Evolutionary conservation across 163 green algal species (phyloP).

Genomic region (Scenedesmus sp.): DNA sequence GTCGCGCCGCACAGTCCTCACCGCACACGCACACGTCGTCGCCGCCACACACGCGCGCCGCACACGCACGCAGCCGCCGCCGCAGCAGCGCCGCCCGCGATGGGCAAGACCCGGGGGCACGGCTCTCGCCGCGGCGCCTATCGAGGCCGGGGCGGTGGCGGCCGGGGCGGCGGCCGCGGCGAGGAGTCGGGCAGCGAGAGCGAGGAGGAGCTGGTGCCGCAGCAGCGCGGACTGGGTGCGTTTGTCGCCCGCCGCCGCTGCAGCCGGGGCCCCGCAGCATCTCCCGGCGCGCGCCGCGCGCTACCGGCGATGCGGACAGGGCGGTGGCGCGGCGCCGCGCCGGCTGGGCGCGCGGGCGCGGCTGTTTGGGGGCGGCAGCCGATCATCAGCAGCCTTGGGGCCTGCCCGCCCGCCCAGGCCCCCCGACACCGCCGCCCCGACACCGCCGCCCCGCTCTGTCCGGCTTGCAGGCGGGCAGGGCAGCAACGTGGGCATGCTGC

Average conservation of each 20-base stretch:
- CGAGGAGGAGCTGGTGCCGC: conserved; percentile 34
- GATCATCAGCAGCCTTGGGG: not conserved
- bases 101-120: conserved; percentile 47
- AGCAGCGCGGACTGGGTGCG: conserved; percentile 35
- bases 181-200: conserved; percentile 37
- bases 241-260: not conserved
- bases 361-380: not conserved
- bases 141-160: conserved; percentile 8
- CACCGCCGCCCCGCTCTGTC: not conserved
- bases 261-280: not conserved
- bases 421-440: not conserved
- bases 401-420: not conserved
- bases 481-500: conserved; percentile 73
- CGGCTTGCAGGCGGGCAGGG: conserved; percentile 55
- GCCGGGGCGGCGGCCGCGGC: conserved; percentile 6
- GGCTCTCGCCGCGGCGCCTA: conserved; percentile 26
- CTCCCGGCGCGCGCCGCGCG: not conserved
- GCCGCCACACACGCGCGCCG: too few relatives aligned
- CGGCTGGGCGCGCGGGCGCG: not conserved
- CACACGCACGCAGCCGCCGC: too few relatives aligned
- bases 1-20: too few relatives aligned
- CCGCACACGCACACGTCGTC: too few relatives aligned
- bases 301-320: not conserved
- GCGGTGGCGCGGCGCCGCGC: not conserved
- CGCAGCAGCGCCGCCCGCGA: too few relatives aligned